These are phyloP conservation scores for Neonectria punicea DNA, from an alignment of 2,329 filamentous ascomycete genomes.

Conservation along the genomic window DNA sequence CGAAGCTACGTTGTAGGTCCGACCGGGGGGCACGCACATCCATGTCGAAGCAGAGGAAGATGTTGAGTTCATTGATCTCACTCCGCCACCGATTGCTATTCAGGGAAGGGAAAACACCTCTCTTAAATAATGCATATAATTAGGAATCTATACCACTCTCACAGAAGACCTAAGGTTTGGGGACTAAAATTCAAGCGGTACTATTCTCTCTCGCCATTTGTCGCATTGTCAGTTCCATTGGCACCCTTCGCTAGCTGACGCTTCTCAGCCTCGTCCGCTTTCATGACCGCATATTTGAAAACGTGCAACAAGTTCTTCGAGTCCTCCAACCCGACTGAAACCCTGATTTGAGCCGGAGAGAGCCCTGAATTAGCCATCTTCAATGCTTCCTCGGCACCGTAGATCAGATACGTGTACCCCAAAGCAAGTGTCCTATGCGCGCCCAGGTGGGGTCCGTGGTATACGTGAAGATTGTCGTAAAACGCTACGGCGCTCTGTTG, in stretches of 20 bases:
- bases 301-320: background rate
- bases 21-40: background rate
- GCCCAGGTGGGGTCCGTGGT: background rate
- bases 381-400: background rate
- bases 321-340: background rate
- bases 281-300: background rate
- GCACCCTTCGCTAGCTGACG: background rate
- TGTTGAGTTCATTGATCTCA: background rate
- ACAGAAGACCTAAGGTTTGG: background rate
- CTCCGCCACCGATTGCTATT: background rate
- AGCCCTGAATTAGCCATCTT: background rate
- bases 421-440: background rate
- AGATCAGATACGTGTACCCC: background rate
- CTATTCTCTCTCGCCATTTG: background rate
- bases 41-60: background rate
- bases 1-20: background rate
- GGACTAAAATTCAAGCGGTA: background rate
- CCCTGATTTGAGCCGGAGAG: background rate
- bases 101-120: background rate
- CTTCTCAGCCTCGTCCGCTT: background rate
- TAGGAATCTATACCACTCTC: background rate
- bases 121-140: background rate
- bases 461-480: background rate
- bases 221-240: background rate
- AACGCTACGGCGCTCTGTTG: background rate